phyloP scores from a whole-genome alignment of 768 basidiomycete genomes.

The Tricholoma matsutake region DNA sequence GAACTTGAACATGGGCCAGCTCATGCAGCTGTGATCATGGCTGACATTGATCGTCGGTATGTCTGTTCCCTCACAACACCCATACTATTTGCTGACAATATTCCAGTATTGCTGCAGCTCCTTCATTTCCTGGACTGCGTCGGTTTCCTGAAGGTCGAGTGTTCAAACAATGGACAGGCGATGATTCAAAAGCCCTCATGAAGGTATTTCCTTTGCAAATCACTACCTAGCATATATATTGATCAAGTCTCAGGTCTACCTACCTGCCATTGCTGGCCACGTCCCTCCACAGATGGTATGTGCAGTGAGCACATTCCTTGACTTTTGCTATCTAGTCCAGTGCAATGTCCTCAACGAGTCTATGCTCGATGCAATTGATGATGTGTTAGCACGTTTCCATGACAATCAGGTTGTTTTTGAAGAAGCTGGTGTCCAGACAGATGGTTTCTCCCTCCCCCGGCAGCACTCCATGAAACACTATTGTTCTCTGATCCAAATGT shows the following conservation, averaged over 20 bases:
- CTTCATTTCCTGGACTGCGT: too few relatives aligned
- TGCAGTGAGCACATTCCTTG: slow-evolving; percentile 15
- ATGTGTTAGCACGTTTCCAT: slow-evolving; percentile 14
- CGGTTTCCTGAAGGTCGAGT: slow-evolving; percentile 23
- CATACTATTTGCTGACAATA: not conserved
- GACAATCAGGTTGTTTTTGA: slow-evolving; percentile 12
- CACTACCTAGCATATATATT: not conserved
- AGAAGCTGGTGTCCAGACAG: slow-evolving; percentile 6
- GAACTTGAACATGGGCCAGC: slow-evolving; percentile 3
- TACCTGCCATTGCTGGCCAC: too few relatives aligned
- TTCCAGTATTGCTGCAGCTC: slow-evolving; percentile 20
- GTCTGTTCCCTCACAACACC: not conserved
- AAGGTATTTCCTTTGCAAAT: slow-evolving; percentile 18
- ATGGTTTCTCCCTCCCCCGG: slow-evolving; percentile 16
- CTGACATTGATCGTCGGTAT: slow-evolving; percentile 32
- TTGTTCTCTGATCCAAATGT: slow-evolving; percentile 6
- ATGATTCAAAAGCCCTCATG: slow-evolving; percentile 31
- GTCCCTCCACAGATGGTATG: too few relatives aligned
- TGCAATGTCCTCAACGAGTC: slow-evolving; percentile 3
- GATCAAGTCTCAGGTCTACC: slow-evolving; percentile 19
- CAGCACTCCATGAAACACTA: slow-evolving; percentile 22
- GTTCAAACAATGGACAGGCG: slow-evolving; percentile 31
- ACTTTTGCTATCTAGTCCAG: slow-evolving; percentile 22
- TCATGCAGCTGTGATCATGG: slow-evolving; percentile 23
- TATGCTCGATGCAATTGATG: not conserved